Evolutionary conservation across 2,329 filamentous ascomycete genomes (phyloP), one percentile per base, ranked within the genome.

Genomic region (Arachnomyces sp.): DNA sequence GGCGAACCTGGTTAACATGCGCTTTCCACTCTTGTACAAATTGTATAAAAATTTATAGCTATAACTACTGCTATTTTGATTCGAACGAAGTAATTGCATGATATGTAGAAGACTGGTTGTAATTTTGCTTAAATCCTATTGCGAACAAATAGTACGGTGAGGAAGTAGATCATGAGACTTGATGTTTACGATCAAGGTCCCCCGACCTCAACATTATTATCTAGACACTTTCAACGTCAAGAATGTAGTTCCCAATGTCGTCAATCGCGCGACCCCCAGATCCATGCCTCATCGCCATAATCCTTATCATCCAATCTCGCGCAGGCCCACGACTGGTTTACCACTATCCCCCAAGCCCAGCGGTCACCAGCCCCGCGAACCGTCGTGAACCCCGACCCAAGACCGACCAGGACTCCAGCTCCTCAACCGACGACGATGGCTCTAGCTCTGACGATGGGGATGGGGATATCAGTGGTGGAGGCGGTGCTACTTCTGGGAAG

Each of bases 241-340:
- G 7, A 13, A 35, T 11, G n/a, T n/a, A n/a, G n/a, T 34, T 18
- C 12, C 37, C 28, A 43, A 72, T 72, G 68, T 67, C 67, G 36
- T 66, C 66, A 34, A 61, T 66, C 40, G 59, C 61, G 14, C 63
- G 68, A 6, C 67, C 70, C 31, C 70, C 71, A 38, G 72, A 77
- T 51, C 69, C 75, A 32, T 75, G 71, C 46, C 69, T 81, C 35
- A 61, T 89, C 38, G 84, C 81, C 31, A 78, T 90, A 42, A 78
- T 86, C 38, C 75, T 90, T 30, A 78, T 88, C 49, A 78, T 86
- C 53, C 77, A 84, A 49, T 85, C 84, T 28, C 79, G 83, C 49
- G 83, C 86, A 52, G 86, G 87, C 12, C 84, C 87, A 18, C 78
- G 80, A 48, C 83, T 92, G 53, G 83, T 92, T 53, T 94, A 89